These are phyloP conservation scores for Tilletia horrida DNA, from an alignment of 1,284 basidiomycete genomes.

Conservation along the genomic window DNA sequence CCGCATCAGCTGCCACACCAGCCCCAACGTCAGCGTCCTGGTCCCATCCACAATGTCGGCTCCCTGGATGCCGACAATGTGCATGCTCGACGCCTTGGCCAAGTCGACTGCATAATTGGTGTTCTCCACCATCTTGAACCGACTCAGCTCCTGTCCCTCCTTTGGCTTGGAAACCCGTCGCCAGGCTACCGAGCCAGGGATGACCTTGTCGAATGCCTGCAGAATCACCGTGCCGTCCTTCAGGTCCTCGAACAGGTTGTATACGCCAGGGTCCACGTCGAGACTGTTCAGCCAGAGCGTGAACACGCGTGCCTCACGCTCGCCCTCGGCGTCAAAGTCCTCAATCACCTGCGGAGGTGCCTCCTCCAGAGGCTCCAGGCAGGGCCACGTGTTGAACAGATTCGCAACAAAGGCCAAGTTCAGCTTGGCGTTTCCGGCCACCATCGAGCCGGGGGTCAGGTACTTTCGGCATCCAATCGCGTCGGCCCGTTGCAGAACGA, in stretches of 20 bases:
- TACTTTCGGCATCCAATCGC: constrained; percentile 93
- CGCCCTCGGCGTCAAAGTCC: constrained; percentile 97
- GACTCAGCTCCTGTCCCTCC: constrained; percentile 73
- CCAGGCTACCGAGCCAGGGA: constrained; percentile 89
- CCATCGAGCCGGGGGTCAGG: constrained; percentile 82
- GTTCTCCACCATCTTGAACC: constrained; percentile 97
- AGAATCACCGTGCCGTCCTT: constrained; percentile 83
- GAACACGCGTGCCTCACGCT: constrained; percentile 94
- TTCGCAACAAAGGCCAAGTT: constrained; percentile 98
- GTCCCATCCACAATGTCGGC: constrained; percentile 91
- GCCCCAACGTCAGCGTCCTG: constrained; percentile 85
- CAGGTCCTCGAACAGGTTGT: constrained; percentile 93
- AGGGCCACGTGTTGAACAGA: constrained; percentile 93
- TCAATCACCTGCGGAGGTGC: constrained; percentile 71
- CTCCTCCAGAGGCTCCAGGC: constrained; percentile 73
- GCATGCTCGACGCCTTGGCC: constrained; percentile 86
- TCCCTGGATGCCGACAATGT: constrained; percentile 94
- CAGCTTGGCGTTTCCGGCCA: constrained; percentile 92
- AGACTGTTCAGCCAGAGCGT: constrained; percentile 97
- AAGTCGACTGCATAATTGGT: constrained; percentile 95
- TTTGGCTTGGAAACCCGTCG: constrained; percentile 88
- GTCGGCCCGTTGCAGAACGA: constrained; percentile 88
- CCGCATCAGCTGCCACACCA: constrained; percentile 97
- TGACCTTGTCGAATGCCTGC: constrained; percentile 93
- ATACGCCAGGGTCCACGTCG: constrained; percentile 90